These are phyloP conservation scores for Rubia peregrina DNA, from an alignment of 305 asterid species.

Conservation along the genomic window DNA sequence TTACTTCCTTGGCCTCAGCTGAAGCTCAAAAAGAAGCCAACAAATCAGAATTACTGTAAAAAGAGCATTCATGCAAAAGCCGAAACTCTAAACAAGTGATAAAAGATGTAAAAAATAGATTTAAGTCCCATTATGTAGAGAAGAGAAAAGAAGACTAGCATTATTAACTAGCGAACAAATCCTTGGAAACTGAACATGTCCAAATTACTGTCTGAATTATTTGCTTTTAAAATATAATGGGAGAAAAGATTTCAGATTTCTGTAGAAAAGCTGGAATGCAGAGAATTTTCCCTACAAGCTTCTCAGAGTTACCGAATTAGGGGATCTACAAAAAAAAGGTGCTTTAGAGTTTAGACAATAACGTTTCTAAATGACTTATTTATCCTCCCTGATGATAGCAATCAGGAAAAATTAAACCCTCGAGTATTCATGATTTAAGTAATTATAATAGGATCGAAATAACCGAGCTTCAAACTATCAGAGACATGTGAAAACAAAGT, in stretches of 20 bases:
- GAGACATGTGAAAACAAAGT: background rate
- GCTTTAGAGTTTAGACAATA: background rate
- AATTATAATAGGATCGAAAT: background rate
- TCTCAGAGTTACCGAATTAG: background rate
- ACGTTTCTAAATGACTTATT: background rate
- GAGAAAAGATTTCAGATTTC: background rate
- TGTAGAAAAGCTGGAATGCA: background rate
- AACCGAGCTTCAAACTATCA: background rate
- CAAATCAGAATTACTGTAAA: background rate
- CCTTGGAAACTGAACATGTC: background rate
- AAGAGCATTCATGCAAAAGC: background rate
- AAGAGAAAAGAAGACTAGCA: background rate
- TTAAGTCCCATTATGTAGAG: too few species aligned
- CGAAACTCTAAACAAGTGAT: background rate
- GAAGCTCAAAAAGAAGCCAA: slow-evolving; percentile 14
- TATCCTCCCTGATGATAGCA: background rate
- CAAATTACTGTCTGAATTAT: too few species aligned
- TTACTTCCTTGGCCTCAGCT: slow-evolving; percentile 19
- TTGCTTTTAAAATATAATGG: background rate
- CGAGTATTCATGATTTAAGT: background rate
- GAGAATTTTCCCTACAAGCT: background rate
- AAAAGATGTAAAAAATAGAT: background rate
- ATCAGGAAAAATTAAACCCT: background rate
- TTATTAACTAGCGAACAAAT: background rate
- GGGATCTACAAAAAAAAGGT: background rate